phyloP scores from a whole-genome alignment of 257 asterid species.

The Perilla frutescens region DNA sequence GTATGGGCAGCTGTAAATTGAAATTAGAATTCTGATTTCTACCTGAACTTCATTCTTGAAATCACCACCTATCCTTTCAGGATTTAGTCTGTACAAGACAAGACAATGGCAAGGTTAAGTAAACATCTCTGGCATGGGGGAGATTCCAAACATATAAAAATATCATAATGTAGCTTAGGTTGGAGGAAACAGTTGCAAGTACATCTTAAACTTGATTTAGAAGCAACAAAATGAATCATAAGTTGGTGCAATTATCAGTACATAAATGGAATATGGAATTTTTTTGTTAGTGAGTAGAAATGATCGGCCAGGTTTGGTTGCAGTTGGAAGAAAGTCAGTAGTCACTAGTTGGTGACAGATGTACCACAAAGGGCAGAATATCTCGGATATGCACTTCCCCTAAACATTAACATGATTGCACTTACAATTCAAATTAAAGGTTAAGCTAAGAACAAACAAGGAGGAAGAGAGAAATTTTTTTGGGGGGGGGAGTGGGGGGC shows the following conservation, averaged over 20 bases:
- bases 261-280: neutral
- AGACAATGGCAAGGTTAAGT: conserved; percentile 27
- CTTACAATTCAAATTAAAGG: conserved; percentile 2
- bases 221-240: neutral
- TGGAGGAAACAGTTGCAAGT: neutral
- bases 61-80: conserved; percentile 97
- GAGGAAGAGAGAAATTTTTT: too few species aligned
- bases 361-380: conserved; percentile 3
- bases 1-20: conserved; percentile 9
- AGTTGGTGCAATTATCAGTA: neutral
- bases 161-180: neutral
- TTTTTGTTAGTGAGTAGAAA: too few species aligned
- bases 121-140: neutral
- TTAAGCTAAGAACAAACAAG: conserved; percentile 5
- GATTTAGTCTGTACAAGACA: conserved; percentile 73
- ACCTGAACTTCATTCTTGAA: conserved; percentile 93
- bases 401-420: neutral
- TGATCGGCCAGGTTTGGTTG: too few species aligned
- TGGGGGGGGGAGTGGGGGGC: neutral
- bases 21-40: conserved; percentile 20
- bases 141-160: neutral
- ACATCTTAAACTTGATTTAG: neutral
- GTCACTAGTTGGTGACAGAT: too few species aligned
- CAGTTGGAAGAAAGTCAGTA: too few species aligned
- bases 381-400: conserved; percentile 20